Evolutionary conservation across 2,329 filamentous ascomycete genomes (phyloP), one percentile per base, ranked within the genome.

Genomic region (Rhynchosporium secalis): DNA sequence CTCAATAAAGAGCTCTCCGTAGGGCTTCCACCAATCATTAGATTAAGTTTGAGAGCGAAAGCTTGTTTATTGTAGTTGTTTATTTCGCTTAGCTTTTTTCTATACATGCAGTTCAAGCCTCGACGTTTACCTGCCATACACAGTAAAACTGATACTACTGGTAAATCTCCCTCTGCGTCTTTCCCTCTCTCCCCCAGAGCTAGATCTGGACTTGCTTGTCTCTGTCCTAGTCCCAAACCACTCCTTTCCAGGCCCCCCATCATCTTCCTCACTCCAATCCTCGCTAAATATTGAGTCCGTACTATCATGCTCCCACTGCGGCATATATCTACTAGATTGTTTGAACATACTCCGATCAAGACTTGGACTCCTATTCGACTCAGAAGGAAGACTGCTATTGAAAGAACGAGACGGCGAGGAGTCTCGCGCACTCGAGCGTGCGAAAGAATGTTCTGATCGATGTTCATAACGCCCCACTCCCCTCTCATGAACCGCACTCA

Each of bases 81-180:
- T 43, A 43, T n/a, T 46, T 20, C 43, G 3, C n/a, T 6, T 46
- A 4, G n/a, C 43, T 46, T 43, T 43, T n/a, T 43, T 6, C 41
- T 15, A 7, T n/a, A 43, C 41, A 31, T 52, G 13, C 4, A 8
- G 12, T 20, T 26, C n/a, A 36, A 26, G 2, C 4, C 1, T 52
- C 33, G 38, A 3, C 20, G 1, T 20, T 20, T 20, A 20, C 20
- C 20, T 20, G 20, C 8, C 7, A 38, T 54, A 54, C 7, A 54
- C 36, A 12, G 51, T 54, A 15, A 54, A 54, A 41, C 51, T 54
- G 28, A 54, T 33, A 54, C 31, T 49, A 49, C 36, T 54, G 3
- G 51, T 54, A 13, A 54, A 20, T 41, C 33, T 40, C 36, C 51
- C 20, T 20, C 51, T 40, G 20, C 51, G n/a, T 38, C 48, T 10